Evolutionary conservation across 148 eudicot genomes (phyloP).

Genomic region (Drosera capensis): DNA sequence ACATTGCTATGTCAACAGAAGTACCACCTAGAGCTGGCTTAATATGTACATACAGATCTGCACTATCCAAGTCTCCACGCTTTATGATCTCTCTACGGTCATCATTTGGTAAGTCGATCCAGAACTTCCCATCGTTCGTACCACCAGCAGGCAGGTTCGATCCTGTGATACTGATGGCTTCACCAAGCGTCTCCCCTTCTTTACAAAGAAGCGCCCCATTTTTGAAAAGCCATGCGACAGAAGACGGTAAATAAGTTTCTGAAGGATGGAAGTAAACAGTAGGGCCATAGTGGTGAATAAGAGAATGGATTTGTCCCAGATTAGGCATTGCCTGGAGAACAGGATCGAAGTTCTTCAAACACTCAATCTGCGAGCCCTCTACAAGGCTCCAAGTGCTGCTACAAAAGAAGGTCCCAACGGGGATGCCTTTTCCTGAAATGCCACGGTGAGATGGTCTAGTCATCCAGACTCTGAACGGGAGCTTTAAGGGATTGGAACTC

Average conservation of each 20-base stretch:
- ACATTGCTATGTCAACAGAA: conserved; percentile 74
- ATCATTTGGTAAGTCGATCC: conserved; percentile 70
- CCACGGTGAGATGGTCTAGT: conserved; percentile 67
- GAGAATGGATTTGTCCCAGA: conserved; percentile 59
- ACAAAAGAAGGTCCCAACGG: conserved; percentile 65
- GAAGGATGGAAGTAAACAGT: conserved; percentile 72
- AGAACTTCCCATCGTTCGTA: conserved; percentile 47
- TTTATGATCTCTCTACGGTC: conserved; percentile 32
- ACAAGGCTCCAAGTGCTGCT: conserved; percentile 18
- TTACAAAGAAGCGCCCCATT: conserved; percentile 54
- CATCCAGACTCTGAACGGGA: conserved; percentile 47
- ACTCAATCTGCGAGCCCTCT: conserved; percentile 31
- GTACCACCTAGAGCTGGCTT: conserved; percentile 86
- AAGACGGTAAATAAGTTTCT: conserved; percentile 68
- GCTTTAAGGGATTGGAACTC: conserved; percentile 12
- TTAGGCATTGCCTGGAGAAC: conserved; percentile 51
- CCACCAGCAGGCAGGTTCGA: conserved; percentile 70
- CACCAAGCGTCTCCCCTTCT: conserved; percentile 21
- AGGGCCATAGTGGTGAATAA: conserved; percentile 78
- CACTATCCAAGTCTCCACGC: conserved; percentile 47
- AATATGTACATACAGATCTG: conserved; percentile 66
- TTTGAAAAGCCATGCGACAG: conserved; percentile 69
- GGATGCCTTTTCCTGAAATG: conserved; percentile 48
- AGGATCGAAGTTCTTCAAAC: conserved; percentile 52
- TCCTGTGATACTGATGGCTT: conserved; percentile 48